Percentiles rank a stretch among this genome's conserved stretches.
phyloP scores from a whole-genome alignment of 768 basidiomycete genomes.

The Pleurotus djamor region DNA sequence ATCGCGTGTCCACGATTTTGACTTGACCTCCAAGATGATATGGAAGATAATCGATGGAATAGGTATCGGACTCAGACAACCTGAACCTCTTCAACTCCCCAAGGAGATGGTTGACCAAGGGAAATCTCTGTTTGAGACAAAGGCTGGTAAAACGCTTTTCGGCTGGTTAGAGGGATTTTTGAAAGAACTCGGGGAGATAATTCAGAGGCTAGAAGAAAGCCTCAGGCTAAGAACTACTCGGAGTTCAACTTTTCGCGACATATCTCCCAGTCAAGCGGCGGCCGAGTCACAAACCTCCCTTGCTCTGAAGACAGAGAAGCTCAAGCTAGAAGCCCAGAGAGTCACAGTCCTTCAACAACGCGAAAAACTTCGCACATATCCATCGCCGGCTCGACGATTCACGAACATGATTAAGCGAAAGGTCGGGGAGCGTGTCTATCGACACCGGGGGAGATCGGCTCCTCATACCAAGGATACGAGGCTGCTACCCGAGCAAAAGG shows the following conservation, averaged over 20 bases:
- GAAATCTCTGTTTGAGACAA: conserved; percentile 9
- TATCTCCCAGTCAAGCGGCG: background rate
- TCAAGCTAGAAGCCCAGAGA: background rate
- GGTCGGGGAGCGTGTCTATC: background rate
- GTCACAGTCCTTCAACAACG: background rate
- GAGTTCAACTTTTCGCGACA: background rate
- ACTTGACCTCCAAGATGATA: conserved; percentile 28
- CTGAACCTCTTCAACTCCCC: conserved; percentile 16
- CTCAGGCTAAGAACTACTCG: background rate
- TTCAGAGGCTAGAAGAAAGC: background rate
- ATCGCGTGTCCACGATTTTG: conserved; percentile 32
- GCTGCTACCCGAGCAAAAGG: background rate
- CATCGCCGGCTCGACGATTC: background rate
- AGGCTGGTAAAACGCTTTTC: background rate
- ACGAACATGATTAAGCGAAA: background rate
- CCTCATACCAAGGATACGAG: background rate
- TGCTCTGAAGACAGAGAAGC: background rate
- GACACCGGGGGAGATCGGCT: background rate
- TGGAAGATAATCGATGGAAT: conserved; percentile 29
- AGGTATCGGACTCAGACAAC: conserved; percentile 14
- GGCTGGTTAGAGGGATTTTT: background rate
- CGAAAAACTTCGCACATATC: background rate
- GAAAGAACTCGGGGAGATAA: background rate
- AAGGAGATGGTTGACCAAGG: conserved; percentile 20
- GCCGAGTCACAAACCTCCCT: background rate